phyloP scores from a whole-genome alignment of 2,329 filamentous ascomycete genomes.

The Aspergillus cejpii region DNA sequence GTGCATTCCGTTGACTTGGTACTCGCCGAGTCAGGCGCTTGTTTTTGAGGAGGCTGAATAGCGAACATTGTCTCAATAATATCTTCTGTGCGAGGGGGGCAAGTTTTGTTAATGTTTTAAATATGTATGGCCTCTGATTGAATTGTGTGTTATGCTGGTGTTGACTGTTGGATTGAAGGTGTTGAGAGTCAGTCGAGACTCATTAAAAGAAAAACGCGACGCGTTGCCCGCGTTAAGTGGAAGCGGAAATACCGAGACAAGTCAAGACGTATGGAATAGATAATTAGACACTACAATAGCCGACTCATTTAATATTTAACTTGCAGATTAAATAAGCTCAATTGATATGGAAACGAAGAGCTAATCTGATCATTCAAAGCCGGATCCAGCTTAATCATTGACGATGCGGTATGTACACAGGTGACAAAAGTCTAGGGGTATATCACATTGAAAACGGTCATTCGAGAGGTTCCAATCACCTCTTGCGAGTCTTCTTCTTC shows the following conservation, averaged over 20 bases:
- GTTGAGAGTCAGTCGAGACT: background rate
- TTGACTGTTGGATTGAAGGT: background rate
- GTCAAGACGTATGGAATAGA: too few relatives aligned
- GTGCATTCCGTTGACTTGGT: slow-evolving; percentile 34
- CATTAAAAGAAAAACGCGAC: slow-evolving; percentile 21
- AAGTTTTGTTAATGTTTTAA: background rate
- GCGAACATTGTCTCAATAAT: slow-evolving; percentile 27
- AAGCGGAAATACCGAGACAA: slow-evolving; percentile 4
- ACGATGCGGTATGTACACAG: background rate
- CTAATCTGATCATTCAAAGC: background rate
- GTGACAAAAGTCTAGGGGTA: slow-evolving; percentile 10
- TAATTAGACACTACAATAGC: background rate
- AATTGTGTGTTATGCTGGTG: background rate
- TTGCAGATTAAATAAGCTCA: background rate
- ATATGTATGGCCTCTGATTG: background rate
- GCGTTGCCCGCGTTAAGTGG: slow-evolving; percentile 30
- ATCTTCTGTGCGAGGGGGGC: background rate
- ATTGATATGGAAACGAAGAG: too few relatives aligned
- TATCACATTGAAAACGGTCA: slow-evolving; percentile 6
- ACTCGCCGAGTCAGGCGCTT: slow-evolving; percentile 14
- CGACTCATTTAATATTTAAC: background rate
- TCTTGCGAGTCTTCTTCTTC: slow-evolving; percentile 43
- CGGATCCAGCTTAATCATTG: background rate
- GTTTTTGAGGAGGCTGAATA: slow-evolving; percentile 27
- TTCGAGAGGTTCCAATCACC: slow-evolving; percentile 25